Evolutionary conservation across 2,329 filamentous ascomycete species (phyloP), one percentile per base, ranked within the genome.

Genomic region (Fusarium devonianum): DNA sequence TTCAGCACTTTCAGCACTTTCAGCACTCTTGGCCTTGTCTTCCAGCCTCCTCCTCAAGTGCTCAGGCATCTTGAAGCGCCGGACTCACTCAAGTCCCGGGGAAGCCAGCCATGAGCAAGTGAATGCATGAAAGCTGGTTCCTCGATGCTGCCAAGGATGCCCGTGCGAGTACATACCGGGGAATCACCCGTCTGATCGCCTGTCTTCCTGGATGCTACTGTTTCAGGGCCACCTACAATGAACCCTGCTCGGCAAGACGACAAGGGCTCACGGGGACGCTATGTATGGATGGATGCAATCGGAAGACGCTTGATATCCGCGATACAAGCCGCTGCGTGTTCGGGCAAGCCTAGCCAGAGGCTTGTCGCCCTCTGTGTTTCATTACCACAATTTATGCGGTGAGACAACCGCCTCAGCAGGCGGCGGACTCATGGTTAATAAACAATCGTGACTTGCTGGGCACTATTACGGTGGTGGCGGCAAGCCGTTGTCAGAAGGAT

Each of bases 111-210:
- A n/a, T n/a, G n/a, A n/a, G n/a, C n/a, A n/a, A n/a, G n/a, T 28
- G 36, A 30, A 34, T 53, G 47, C 36, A 57, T 48, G 52, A 38
- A 56, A 11, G 18, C 13, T 6, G n/a, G 5, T n/a, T 18, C 23
- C 23, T 23, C 22, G 33, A 37, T 38, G 25, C 11, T 17, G 25
- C 32, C 35, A 22, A 38, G 36, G 32, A 44, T 43, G 13, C 28
- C 29, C 18, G 36, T 38, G 32, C 54, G 58, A 42, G 50, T 43
- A 51, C 43, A 26, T 43, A 28, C 46, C 34, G 40, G 40, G 18
- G 21, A 26, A 22, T 28, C 50, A 29, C 12, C 45, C 52, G 48
- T 30, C 56, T 56, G 60, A 60, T 49, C 49, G 35, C 18, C 18
- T 32, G 33, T 21, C 38, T 36, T 35, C 23, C 14, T 22, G n/a